Conservation (phyloP, 495 filamentous ascomycete species). For the Immersiella caudata region DNA sequence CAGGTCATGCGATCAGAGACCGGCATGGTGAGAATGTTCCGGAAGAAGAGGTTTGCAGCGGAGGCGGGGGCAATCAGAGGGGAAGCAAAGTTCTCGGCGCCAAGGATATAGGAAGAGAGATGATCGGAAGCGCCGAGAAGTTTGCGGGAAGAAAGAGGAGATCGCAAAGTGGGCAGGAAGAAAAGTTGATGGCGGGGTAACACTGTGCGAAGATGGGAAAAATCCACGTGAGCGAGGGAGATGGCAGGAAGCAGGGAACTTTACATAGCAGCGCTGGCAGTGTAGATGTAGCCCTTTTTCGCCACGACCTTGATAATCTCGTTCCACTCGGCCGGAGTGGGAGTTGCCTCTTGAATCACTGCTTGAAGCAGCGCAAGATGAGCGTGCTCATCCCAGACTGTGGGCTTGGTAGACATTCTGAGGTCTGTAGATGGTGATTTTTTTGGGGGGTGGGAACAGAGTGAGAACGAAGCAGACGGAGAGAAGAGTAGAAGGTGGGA, state of each 20-base stretch:
- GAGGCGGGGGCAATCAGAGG: not conserved
- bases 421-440: not conserved
- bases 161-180: not conserved
- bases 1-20: constrained; percentile 31
- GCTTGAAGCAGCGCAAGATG: constrained; percentile 39
- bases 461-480: not conserved
- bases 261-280: constrained; percentile 21
- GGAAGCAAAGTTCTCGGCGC: not conserved
- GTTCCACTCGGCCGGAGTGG: constrained; percentile 23
- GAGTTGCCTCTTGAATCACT: constrained; percentile 29
- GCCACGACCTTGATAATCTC: constrained; percentile 15
- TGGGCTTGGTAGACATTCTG: constrained; percentile 30
- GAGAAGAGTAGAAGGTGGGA: not conserved
- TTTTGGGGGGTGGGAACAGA: not conserved
- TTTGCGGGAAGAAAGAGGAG: not conserved
- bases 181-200: not conserved
- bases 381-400: constrained; percentile 40
- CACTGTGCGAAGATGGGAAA: not conserved
- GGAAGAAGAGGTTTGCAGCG: not conserved
- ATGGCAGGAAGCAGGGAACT: not conserved
- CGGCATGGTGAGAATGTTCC: not conserved
- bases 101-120: not conserved
- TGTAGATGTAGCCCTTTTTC: constrained; percentile 7
- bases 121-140: not conserved
- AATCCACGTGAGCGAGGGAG: not conserved